phyloP scores from a whole-genome alignment of 208 protist species.

The Kentomonas sorsogonicus region DNA sequence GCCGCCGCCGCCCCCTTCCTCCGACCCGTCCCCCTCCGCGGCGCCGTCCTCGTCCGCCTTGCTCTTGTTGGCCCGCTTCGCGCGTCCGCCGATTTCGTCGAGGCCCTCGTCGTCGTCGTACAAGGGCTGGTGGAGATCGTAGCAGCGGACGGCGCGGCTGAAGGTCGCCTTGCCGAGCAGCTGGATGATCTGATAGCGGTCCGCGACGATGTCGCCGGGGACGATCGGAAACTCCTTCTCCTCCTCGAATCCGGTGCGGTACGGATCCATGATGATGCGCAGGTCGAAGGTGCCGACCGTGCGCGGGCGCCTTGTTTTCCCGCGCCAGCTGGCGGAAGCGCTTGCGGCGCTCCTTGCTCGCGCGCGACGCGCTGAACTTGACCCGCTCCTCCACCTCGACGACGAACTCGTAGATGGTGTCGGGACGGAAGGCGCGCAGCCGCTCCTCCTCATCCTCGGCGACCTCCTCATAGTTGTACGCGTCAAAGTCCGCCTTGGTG shows the following conservation, averaged over 20 bases:
- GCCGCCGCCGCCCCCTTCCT: constrained; percentile 5
- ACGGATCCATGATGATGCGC: constrained; percentile 86
- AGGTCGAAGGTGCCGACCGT: constrained; percentile 89
- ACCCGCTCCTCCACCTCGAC: constrained; percentile 74
- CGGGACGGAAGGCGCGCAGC: constrained; percentile 36
- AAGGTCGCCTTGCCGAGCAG: constrained; percentile 94
- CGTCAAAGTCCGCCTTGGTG: constrained; percentile 35
- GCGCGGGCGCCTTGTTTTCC: constrained; percentile 51
- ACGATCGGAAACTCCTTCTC: constrained; percentile 91
- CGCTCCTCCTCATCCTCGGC: constrained; percentile 22
- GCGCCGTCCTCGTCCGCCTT: constrained; percentile 6
- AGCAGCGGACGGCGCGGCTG: constrained; percentile 90
- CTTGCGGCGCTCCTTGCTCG: constrained; percentile 56
- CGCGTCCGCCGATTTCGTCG: constrained; percentile 13
- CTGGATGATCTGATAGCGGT: constrained; percentile 93
- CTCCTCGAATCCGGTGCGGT: constrained; percentile 93
- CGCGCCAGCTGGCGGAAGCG: constrained; percentile 63
- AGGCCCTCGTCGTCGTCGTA: constrained; percentile 56
- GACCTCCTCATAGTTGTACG: constrained; percentile 37
- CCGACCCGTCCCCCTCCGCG: constrained; percentile 1
- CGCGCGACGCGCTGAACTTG: constrained; percentile 68
- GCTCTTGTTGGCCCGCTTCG: not conserved
- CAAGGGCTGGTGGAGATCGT: constrained; percentile 87
- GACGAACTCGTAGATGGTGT: constrained; percentile 82
- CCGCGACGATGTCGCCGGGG: constrained; percentile 81